Conservation (phyloP, 345 rosid species). For the sweet orange (Citrus sinensis) region DVS_A1.0 CM039162.1:4206501-4207000, state of each 20-base stretch:
- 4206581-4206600: no score
- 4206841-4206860: background rate
- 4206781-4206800: background rate
- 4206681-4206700: background rate
- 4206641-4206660: background rate
- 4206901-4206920: background rate
- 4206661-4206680: no score
- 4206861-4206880: background rate
- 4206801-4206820: background rate
- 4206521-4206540: no score
- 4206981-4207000: background rate
- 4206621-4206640: no score
- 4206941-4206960: constrained; percentile 18
- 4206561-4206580: no score
- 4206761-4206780: background rate
- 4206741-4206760: background rate
- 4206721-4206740: background rate
- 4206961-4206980: background rate
- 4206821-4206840: background rate
- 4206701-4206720: background rate
- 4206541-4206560: no score
- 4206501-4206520: no score
- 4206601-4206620: no score
- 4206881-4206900: background rate
- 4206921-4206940: constrained; percentile 59